These are phyloP conservation scores for Urostyla sp. DNA, from an alignment of 73 alveolate species.

Conservation along the genomic window DNA sequence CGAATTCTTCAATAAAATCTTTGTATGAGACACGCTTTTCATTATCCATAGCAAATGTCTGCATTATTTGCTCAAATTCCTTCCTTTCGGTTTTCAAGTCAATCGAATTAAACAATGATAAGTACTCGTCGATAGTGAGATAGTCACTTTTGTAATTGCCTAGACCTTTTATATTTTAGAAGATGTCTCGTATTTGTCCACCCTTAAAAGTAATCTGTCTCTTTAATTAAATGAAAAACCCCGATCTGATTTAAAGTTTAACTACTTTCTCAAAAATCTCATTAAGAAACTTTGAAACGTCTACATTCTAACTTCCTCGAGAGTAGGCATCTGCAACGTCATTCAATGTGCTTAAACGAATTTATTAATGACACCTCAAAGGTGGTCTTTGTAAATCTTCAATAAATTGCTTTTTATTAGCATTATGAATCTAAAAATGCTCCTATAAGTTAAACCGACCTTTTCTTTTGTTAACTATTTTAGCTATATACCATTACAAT, in stretches of 20 bases:
- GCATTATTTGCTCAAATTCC: conserved; percentile 4
- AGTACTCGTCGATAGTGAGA: conserved; percentile 28
- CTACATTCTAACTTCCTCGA: conserved; percentile 1
- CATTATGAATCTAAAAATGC: conserved; percentile 16
- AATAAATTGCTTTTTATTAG: not conserved
- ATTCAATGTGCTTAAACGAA: not conserved
- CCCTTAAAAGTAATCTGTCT: conserved; percentile 8
- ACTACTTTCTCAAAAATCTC: conserved; percentile 20
- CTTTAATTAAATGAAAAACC: conserved; percentile 3
- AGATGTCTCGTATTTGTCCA: not conserved
- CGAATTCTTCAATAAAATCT: conserved; percentile 35
- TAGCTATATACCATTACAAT: conserved; percentile 8
- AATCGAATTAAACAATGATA: conserved; percentile 6
- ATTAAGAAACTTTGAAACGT: not conserved
- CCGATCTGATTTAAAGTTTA: not conserved
- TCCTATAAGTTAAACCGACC: not conserved
- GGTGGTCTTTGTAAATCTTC: conserved; percentile 3
- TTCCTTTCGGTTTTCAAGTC: conserved; percentile 18
- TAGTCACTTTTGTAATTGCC: conserved; percentile 2
- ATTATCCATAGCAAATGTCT: not conserved
- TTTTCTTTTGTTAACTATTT: not conserved
- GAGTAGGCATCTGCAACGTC: not conserved
- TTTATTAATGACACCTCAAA: not conserved
- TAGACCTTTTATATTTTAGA: not conserved
- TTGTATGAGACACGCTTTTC: conserved; percentile 19